phyloP scores from a whole-genome alignment of 441 rosid genomes.

The Syzygium malaccense region DNA sequence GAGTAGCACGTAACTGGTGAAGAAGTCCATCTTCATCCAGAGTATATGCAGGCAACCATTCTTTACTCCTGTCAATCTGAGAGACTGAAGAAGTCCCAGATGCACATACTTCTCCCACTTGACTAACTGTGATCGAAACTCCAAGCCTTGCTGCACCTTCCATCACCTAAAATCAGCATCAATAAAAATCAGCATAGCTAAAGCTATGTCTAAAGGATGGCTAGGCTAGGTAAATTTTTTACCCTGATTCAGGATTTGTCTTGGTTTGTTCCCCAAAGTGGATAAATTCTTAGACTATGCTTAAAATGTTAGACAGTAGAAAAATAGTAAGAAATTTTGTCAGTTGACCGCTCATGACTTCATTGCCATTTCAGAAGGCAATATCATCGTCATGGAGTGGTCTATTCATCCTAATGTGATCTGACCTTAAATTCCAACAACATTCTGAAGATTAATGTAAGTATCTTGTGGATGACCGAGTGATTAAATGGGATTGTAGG shows the following conservation, averaged over 20 bases:
- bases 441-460: neutral
- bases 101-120: constrained; percentile 58
- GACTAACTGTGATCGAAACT: constrained; percentile 53
- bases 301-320: neutral
- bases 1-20: constrained; percentile 67
- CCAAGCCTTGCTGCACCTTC: constrained; percentile 79
- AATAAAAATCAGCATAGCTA: neutral
- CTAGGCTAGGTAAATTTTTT: neutral
- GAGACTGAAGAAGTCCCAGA: constrained; percentile 40
- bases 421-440: neutral
- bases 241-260: neutral
- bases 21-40: constrained; percentile 87
- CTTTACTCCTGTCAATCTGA: constrained; percentile 53
- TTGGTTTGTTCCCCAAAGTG: neutral
- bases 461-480: neutral
- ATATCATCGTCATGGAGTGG: neutral
- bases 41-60: constrained; percentile 74
- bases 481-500: neutral
- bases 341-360: neutral
- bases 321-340: neutral
- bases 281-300: neutral
- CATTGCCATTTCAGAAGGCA: neutral
- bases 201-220: neutral
- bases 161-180: constrained; percentile 51
- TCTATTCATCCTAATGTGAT: neutral